Conservation (phyloP, 2,329 filamentous ascomycete species). For the Colletotrichum sp. region DNA sequence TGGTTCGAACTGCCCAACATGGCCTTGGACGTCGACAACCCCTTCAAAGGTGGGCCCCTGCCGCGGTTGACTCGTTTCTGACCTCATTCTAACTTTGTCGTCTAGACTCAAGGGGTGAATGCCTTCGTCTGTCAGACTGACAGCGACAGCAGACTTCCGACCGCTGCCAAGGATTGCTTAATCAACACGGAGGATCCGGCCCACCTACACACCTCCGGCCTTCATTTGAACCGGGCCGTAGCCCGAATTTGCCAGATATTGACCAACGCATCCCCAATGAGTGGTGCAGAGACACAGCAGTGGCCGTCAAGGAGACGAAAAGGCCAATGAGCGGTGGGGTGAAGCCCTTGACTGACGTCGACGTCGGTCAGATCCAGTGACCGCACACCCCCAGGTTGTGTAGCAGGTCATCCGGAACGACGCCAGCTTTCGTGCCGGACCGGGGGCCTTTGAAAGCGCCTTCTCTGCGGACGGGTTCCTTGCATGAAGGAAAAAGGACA, state of each 20-base stretch:
- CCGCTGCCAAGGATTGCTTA: background rate
- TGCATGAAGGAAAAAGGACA: slow-evolving; percentile 6
- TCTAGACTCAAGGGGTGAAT: background rate
- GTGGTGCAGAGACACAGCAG: background rate
- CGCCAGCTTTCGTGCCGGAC: slow-evolving; percentile 1
- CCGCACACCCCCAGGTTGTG: background rate
- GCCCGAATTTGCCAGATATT: background rate
- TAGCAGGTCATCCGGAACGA: slow-evolving; percentile 11
- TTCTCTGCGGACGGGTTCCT: background rate
- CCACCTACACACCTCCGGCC: background rate
- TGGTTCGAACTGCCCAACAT: background rate
- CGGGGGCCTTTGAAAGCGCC: background rate
- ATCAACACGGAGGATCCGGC: background rate
- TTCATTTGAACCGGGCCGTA: background rate
- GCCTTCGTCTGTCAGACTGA: background rate
- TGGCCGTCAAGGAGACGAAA: background rate
- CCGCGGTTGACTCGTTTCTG: background rate
- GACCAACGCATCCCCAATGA: background rate
- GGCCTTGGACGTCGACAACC: background rate
- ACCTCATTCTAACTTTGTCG: background rate
- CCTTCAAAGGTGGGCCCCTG: background rate
- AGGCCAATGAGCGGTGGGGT: background rate
- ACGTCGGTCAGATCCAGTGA: background rate
- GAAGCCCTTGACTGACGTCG: slow-evolving; percentile 8
- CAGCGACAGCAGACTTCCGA: background rate